Evolutionary conservation across 371 early-diverging fungal genomes (phyloP), one percentile per base, ranked within the genome.

Genomic region (Batkoa obscura): DNA sequence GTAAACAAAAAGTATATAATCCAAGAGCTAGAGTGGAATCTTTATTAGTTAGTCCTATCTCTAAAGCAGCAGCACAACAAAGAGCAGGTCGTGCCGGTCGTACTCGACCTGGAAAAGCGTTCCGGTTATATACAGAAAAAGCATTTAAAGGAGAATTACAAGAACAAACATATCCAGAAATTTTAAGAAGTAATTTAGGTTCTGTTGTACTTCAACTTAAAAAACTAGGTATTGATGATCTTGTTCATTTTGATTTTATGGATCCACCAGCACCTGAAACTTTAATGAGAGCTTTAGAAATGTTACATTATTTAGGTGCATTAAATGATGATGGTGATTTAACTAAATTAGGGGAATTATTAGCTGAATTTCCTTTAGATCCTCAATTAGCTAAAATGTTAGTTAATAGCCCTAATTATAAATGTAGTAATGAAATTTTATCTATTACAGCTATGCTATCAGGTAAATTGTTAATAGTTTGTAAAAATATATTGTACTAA

Each of bases 21-120:
- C 93, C 96, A 39, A 81, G 91, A 37, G 80, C 92, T 48, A 86
- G 90, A 38, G 83, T 92, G 32, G 97, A 97, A 64, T 84, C 90
- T 2, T 73, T 98, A 33, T 69, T 85, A 43, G 82, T 93, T 0
- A 79, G 83, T 51, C 90, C 90, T 33, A 88, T 97, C 38, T 89
- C 92, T 47, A 88, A 95, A 64, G 87, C 95, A 34, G 86, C 94
- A 23, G 97, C 99, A 10, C 79, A 88, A 63, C 99, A 99, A 70
- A 75, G 99, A 41, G 76, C 89, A 2, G 99, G 99, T 48, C 80
- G 99, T 65, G 98, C 98, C 34, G 99, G 99, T 31, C 79, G 99
- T 66, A 88, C 72, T 43, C 67, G 67, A 32, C 66, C 66, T 13
- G 69, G 99, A 45, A 94, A 95, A 62, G 86, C 93, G 62, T 99